Percentiles rank a stretch among this genome's conserved stretches.
Evolutionary conservation across 257 asterid species (phyloP).

Genomic region (Misopates orontium): DNA sequence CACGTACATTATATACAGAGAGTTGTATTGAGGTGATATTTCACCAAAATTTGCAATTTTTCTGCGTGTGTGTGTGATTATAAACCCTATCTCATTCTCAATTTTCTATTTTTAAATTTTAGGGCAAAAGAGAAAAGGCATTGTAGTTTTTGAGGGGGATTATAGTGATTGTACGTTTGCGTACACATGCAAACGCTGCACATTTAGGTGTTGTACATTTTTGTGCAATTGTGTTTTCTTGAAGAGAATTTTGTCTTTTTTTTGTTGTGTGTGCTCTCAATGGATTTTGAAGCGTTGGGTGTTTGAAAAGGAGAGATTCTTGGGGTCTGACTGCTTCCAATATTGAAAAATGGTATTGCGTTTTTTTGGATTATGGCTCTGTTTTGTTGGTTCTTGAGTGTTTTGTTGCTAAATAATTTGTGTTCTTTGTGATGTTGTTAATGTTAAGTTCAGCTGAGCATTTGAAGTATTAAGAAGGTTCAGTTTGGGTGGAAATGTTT

Average conservation of each 20-base stretch:
- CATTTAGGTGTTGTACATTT: conserved; percentile 3
- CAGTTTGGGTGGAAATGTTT: background rate
- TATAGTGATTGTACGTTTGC: conserved; percentile 5
- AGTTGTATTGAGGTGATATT: too few relatives aligned
- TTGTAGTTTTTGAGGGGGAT: background rate
- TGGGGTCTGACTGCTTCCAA: conserved; percentile 33
- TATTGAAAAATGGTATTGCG: conserved; percentile 33
- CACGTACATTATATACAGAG: too few relatives aligned
- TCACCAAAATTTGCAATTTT: too few relatives aligned
- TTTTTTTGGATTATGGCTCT: background rate
- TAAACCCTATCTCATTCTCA: too few relatives aligned
- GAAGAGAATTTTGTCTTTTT: conserved; percentile 19
- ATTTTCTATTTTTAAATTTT: too few relatives aligned
- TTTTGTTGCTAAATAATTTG: background rate
- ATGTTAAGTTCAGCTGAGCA: conserved; percentile 9
- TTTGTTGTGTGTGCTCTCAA: too few relatives aligned
- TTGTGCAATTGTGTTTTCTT: conserved; percentile 13
- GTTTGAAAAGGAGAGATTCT: conserved; percentile 21
- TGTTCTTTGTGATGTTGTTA: background rate
- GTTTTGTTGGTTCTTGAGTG: background rate
- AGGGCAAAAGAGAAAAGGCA: too few relatives aligned
- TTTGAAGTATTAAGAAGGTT: conserved; percentile 3
- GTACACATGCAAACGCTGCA: conserved; percentile 11
- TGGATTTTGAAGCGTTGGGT: conserved; percentile 25
- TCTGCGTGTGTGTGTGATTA: too few relatives aligned